These are phyloP conservation scores for Acer campestre DNA, from an alignment of 345 rosid genomes.

Conservation along the genomic window DNA sequence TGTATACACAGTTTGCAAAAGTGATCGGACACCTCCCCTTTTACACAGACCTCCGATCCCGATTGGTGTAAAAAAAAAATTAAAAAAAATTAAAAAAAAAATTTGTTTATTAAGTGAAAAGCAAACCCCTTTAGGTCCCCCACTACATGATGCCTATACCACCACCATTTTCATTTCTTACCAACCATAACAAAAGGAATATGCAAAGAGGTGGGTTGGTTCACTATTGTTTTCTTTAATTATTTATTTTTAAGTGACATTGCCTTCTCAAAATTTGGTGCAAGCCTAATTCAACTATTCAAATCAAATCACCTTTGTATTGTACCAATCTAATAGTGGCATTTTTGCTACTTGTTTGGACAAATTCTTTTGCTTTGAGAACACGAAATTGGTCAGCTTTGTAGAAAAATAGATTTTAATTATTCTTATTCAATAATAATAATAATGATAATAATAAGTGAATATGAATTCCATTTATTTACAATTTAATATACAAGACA, in stretches of 20 bases:
- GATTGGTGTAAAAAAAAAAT: too few species aligned
- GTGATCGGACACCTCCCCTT: too few species aligned
- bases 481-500: not conserved
- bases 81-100: too few species aligned
- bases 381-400: not conserved
- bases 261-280: not conserved
- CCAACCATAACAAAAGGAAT: constrained; percentile 2
- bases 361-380: not conserved
- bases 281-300: not conserved
- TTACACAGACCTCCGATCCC: too few species aligned
- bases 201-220: not conserved
- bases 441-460: too few species aligned
- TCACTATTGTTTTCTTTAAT: not conserved
- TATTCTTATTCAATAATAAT: not conserved
- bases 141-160: constrained; percentile 1
- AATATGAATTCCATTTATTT: too few species aligned
- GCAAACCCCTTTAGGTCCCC: constrained; percentile 3
- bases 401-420: too few species aligned
- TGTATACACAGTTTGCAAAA: too few species aligned
- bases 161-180: constrained; percentile 5
- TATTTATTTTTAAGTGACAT: not conserved
- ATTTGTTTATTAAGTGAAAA: not conserved
- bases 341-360: not conserved
- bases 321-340: not conserved
- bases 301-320: not conserved